phyloP scores from a whole-genome alignment of 202 grass and related monocot species.

The Cymbopogon flexuosus region DNA sequence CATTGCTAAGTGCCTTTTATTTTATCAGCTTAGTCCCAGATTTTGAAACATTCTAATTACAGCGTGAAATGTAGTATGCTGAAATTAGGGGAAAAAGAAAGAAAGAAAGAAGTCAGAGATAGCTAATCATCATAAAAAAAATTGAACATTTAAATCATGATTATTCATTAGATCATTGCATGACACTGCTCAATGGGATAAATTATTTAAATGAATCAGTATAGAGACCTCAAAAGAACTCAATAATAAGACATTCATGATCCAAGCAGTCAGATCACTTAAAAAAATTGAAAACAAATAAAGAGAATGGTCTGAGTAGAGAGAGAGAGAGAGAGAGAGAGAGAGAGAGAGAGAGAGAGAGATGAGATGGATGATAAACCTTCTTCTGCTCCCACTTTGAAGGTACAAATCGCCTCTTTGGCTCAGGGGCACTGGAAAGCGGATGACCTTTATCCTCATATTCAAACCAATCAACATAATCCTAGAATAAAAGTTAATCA shows the following conservation, averaged over 20 bases:
- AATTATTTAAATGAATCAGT: conserved; percentile 1
- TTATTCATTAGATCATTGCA: conserved; percentile 9
- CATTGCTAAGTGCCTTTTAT: neutral
- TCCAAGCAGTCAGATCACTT: neutral
- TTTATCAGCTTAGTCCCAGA: neutral
- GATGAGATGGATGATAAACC: conserved; percentile 34
- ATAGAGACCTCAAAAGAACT: conserved; percentile 14
- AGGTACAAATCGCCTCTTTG: conserved; percentile 93
- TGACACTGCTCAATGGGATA: neutral
- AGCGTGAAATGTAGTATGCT: neutral
- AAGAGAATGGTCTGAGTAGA: neutral
- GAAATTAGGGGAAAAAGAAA: neutral
- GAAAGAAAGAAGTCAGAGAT: neutral
- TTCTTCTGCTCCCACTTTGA: conserved; percentile 98
- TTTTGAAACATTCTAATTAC: neutral
- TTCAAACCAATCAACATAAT: conserved; percentile 98
- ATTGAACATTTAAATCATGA: neutral
- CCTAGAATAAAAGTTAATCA: conserved; percentile 47
- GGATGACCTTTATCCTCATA: conserved; percentile 90
- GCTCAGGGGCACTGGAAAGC: conserved; percentile 95
- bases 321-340: neutral
- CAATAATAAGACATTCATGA: neutral
- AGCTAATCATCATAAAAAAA: neutral
- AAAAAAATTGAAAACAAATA: conserved; percentile 5
- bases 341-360: no score